Evolutionary conservation across 2,329 filamentous ascomycete genomes (phyloP).

Genomic region (Cladosporium sphaerospermum): DNA sequence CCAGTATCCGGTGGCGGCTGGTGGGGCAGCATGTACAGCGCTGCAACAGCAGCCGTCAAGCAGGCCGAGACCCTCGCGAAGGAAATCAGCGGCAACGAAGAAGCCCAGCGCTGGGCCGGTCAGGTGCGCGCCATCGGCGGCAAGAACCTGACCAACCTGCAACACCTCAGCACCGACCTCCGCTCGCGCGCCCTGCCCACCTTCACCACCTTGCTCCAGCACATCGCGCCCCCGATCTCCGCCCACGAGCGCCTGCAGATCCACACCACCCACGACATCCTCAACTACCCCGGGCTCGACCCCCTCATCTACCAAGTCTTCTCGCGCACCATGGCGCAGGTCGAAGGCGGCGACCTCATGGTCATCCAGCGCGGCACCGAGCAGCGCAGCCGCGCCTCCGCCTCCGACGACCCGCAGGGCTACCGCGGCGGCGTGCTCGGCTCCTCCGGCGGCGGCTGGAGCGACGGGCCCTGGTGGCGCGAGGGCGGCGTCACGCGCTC

Average conservation of each 20-base stretch:
- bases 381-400: slow-evolving; percentile 54
- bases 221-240: slow-evolving; percentile 89
- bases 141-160: slow-evolving; percentile 20
- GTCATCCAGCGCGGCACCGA: slow-evolving; percentile 93
- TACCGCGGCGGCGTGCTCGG: slow-evolving; percentile 43
- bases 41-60: slow-evolving; percentile 77
- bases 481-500: slow-evolving; percentile 58
- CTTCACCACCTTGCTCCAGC: slow-evolving; percentile 90
- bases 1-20: slow-evolving; percentile 57
- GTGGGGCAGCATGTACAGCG: slow-evolving; percentile 83
- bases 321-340: slow-evolving; percentile 95
- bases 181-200: slow-evolving; percentile 83
- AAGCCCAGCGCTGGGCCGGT: slow-evolving; percentile 92
- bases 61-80: slow-evolving; percentile 89
- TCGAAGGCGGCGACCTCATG: slow-evolving; percentile 90
- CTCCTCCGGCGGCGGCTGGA: slow-evolving; percentile 62
- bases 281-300: slow-evolving; percentile 89
- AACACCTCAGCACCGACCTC: slow-evolving; percentile 49
- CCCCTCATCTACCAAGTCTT: slow-evolving; percentile 89
- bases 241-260: slow-evolving; percentile 96
- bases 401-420: slow-evolving; percentile 51
- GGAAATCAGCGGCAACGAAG: slow-evolving; percentile 92
- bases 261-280: slow-evolving; percentile 92
- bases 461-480: slow-evolving; percentile 95
- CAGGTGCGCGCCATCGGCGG: slow-evolving; percentile 67